Evolutionary conservation across 768 basidiomycete genomes (phyloP), one percentile per base, ranked within the genome.

Genomic region (Saitozyma podzolica): DNA sequence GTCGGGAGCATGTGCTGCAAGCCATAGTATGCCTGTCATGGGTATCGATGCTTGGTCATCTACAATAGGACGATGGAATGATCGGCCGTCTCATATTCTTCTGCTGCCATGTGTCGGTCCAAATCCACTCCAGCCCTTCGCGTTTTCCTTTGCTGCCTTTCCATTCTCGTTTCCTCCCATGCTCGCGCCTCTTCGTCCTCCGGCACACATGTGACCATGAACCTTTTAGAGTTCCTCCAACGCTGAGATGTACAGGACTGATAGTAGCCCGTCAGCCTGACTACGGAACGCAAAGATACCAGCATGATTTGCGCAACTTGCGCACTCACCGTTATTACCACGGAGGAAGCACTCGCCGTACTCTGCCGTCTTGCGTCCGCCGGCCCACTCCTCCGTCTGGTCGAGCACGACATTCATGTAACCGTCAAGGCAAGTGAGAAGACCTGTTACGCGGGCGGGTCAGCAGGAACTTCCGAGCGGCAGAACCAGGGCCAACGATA

Each of bases 331-430:
- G 57, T 79, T 79, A 61, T 79, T 79, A 9, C 78, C 78, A 42
- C 78, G 56, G 11, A 99, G 90, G 80, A 98, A 99, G 29, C 93
- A 89, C 80, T 99, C 94, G 1, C 95, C 93, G 71, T 95, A 97
- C 63, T 84, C 85, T 75, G 94, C 95, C 41, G 90, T 94, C 53
- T 90, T 84, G n/a, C 80, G 72, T 4, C 93, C 93, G 65, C 90
- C 88, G 9, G 94, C 91, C 78, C 93, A 87, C 80, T 99, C 96
- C 80, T 96, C 92, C 3, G 94, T 96, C 79, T 96, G 91, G 80
- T 99, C 96, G 42, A 98, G 81, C 13, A 92, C 96, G 54, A 98
- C 95, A 81, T 98, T 98, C 96, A 99, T 98, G 80, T 96, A 98
- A 0, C 94, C 94, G 80, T 98, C 96, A 20, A 98, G 84, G 74